These are phyloP conservation scores for Coniophora puteana DNA, from an alignment of 1,284 basidiomycete genomes.

Conservation along the genomic window DNA sequence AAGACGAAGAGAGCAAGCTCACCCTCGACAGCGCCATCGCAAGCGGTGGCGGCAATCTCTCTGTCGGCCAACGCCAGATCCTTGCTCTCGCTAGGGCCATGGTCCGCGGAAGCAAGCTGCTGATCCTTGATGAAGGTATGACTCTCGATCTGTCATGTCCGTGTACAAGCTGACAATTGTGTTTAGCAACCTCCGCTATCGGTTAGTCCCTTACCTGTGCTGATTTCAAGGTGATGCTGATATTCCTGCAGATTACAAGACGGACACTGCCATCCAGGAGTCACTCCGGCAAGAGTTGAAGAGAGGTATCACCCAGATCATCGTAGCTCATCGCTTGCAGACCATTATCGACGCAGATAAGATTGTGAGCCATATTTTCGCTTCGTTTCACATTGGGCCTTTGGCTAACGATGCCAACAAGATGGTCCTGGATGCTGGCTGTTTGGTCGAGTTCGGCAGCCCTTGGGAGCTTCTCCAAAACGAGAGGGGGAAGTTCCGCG, in stretches of 20 bases:
- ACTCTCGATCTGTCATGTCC: slow-evolving; percentile 2
- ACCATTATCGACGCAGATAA: slow-evolving; percentile 70
- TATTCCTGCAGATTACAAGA: slow-evolving; percentile 18
- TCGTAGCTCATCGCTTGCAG: slow-evolving; percentile 66
- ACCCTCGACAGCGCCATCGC: slow-evolving; percentile 38
- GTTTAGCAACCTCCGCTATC: slow-evolving; percentile 34
- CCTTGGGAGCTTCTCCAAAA: slow-evolving; percentile 48
- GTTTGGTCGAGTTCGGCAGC: slow-evolving; percentile 39
- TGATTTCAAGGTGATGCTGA: not conserved
- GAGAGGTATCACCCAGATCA: slow-evolving; percentile 56
- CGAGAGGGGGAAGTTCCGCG: slow-evolving; percentile 39
- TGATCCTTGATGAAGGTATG: slow-evolving; percentile 32
- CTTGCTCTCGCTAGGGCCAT: slow-evolving; percentile 40
- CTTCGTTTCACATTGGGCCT: slow-evolving; percentile 16
- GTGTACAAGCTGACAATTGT: not conserved
- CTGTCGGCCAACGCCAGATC: slow-evolving; percentile 70
- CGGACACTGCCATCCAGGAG: slow-evolving; percentile 25
- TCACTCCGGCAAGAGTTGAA: slow-evolving; percentile 34
- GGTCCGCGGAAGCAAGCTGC: slow-evolving; percentile 24
- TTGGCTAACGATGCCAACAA: slow-evolving; percentile 20
- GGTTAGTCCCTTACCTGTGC: slow-evolving; percentile 6
- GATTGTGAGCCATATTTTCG: slow-evolving; percentile 26
- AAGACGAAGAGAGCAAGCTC: slow-evolving; percentile 42
- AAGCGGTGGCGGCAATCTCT: slow-evolving; percentile 61
- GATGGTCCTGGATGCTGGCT: slow-evolving; percentile 35